These are phyloP conservation scores for Tricholoma saponaceum DNA, from an alignment of 768 basidiomycete genomes.

Conservation along the genomic window DNA sequence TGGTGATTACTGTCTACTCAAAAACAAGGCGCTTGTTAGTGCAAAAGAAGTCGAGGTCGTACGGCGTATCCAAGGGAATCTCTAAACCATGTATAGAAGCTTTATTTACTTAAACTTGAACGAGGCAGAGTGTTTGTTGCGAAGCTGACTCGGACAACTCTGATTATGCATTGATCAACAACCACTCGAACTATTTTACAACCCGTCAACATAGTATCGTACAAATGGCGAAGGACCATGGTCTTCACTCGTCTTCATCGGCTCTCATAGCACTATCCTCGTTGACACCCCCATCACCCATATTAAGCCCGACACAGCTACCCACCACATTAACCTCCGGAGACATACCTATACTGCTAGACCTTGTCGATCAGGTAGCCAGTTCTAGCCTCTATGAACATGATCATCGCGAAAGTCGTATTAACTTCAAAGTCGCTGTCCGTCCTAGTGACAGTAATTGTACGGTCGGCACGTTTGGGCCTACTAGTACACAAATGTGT, in stretches of 20 bases:
- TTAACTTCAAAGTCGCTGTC: not conserved
- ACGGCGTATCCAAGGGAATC: conserved; percentile 4
- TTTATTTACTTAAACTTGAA: not conserved
- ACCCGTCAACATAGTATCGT: no score
- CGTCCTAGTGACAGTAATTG: not conserved
- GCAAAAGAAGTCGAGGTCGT: conserved; percentile 30
- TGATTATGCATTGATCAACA: no score
- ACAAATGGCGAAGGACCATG: conserved; percentile 9
- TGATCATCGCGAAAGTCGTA: not conserved
- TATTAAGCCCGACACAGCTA: conserved; percentile 35
- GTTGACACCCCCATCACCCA: conserved; percentile 42
- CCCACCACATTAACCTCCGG: conserved; percentile 36
- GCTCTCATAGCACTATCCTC: conserved; percentile 33
- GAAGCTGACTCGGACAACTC: no score
- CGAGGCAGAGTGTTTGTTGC: no score
- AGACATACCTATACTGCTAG: conserved; percentile 49
- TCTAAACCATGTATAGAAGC: not conserved
- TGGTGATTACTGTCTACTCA: conserved; percentile 90
- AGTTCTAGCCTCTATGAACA: conserved; percentile 4
- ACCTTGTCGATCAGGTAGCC: conserved; percentile 15
- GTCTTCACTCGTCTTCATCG: conserved; percentile 37
- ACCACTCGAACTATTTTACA: no score
- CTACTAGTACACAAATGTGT: conserved; percentile 11
- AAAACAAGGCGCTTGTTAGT: conserved; percentile 44
- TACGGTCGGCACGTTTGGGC: conserved; percentile 26